Conservation (phyloP, 1,284 basidiomycete genomes). For the Microbotryum violaceum region DNA sequence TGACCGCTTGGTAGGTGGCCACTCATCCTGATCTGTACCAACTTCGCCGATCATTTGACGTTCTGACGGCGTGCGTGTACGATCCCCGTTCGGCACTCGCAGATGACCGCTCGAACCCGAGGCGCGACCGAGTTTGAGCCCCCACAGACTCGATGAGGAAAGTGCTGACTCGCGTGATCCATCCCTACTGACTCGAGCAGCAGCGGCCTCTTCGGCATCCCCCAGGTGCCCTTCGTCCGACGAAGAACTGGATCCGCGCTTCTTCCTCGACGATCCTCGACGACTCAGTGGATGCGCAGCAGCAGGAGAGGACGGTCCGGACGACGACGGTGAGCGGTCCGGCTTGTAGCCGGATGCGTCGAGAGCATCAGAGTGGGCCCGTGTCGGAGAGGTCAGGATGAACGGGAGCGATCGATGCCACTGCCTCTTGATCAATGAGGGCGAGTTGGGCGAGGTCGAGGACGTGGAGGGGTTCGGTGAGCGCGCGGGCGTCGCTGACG, state of each 20-base stretch:
- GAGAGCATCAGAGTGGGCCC: background rate
- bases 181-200: background rate
- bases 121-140: background rate
- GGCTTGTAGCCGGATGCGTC: background rate
- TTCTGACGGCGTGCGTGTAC: background rate
- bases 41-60: background rate
- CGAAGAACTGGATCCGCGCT: conserved; percentile 5
- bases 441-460: background rate
- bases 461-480: background rate
- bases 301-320: no score
- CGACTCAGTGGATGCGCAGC: no score
- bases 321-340: conserved; percentile 3
- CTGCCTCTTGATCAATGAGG: background rate
- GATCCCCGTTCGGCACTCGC: background rate
- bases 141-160: background rate
- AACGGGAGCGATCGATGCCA: background rate
- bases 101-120: background rate
- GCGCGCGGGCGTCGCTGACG: background rate
- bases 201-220: background rate
- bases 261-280: background rate
- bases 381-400: background rate
- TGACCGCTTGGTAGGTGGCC: background rate
- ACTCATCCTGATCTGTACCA: background rate
- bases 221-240: conserved; percentile 6
- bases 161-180: conserved; percentile 1